Evolutionary conservation across 176 grass and related monocot genomes (phyloP).

Genomic region (Carex myosuroides): DNA sequence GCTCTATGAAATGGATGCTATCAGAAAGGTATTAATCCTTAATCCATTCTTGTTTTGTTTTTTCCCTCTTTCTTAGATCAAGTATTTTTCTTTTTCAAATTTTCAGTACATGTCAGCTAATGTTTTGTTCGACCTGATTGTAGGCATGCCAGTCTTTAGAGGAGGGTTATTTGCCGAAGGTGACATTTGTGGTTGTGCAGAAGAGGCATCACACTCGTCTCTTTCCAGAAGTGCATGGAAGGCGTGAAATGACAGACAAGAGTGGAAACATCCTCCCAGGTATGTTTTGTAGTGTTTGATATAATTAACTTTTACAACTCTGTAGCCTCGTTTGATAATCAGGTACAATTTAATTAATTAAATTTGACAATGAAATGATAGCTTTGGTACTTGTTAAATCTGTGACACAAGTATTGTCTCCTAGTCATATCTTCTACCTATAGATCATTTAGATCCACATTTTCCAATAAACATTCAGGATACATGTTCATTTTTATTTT

Average conservation of each 20-base stretch:
- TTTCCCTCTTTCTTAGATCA: neutral
- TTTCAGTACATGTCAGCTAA: neutral
- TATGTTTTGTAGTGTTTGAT: constrained; percentile 9
- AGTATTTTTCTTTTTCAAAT: neutral
- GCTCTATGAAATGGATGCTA: constrained; percentile 67
- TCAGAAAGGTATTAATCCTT: constrained; percentile 52
- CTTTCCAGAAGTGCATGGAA: constrained; percentile 60
- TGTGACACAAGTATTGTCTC: neutral
- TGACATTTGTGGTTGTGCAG: constrained; percentile 83
- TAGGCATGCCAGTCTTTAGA: constrained; percentile 70
- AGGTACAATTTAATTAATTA: neutral
- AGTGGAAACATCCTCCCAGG: constrained; percentile 78
- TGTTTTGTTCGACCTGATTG: neutral
- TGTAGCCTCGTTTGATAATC: neutral
- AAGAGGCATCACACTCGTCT: constrained; percentile 82
- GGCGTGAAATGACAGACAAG: constrained; percentile 32
- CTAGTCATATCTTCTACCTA: neutral
- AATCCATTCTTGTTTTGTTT: neutral
- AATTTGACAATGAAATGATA: neutral
- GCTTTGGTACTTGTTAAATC: neutral
- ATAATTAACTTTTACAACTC: neutral
- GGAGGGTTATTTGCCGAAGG: constrained; percentile 37
- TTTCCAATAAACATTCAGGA: neutral
- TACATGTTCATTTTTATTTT: neutral
- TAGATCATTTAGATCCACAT: neutral